Evolutionary conservation across 2,329 filamentous ascomycete species (phyloP).

Genomic region (Triangularia verruculosa): DNA sequence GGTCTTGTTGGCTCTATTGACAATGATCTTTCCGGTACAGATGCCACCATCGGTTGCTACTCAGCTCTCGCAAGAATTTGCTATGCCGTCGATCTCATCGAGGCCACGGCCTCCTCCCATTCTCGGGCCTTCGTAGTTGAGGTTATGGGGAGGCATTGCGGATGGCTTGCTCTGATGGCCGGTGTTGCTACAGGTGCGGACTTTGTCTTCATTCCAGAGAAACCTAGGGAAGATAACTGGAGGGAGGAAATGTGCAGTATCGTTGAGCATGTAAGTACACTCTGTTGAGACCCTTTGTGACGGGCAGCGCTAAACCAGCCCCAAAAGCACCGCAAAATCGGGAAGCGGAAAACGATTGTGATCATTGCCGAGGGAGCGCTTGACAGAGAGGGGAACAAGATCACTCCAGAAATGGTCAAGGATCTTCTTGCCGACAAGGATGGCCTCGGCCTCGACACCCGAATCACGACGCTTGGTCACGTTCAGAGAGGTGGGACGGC

Average conservation of each 20-base stretch:
- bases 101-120: constrained; percentile 91
- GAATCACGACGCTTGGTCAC: constrained; percentile 92
- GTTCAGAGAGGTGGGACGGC: constrained; percentile 94
- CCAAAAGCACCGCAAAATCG: constrained; percentile 72
- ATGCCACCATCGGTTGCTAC: constrained; percentile 96
- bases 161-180: constrained; percentile 95
- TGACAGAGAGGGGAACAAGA: constrained; percentile 79
- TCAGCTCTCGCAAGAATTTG: constrained; percentile 91
- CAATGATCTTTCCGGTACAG: constrained; percentile 95
- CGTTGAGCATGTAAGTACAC: constrained; percentile 61
- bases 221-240: constrained; percentile 85
- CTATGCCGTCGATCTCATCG: constrained; percentile 93
- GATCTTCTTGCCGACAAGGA: constrained; percentile 77
- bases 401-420: constrained; percentile 78
- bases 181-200: constrained; percentile 93
- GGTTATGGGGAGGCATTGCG: constrained; percentile 97
- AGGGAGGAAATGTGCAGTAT: constrained; percentile 80
- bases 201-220: constrained; percentile 95
- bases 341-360: constrained; percentile 97
- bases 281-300: background rate
- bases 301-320: constrained; percentile 16
- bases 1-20: constrained; percentile 96
- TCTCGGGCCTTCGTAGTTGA: constrained; percentile 96
- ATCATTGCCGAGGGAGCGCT: constrained; percentile 95
- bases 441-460: constrained; percentile 79